Conservation (phyloP, 129 eudicot genomes). For the Heracleum sosnowskyi region DNA sequence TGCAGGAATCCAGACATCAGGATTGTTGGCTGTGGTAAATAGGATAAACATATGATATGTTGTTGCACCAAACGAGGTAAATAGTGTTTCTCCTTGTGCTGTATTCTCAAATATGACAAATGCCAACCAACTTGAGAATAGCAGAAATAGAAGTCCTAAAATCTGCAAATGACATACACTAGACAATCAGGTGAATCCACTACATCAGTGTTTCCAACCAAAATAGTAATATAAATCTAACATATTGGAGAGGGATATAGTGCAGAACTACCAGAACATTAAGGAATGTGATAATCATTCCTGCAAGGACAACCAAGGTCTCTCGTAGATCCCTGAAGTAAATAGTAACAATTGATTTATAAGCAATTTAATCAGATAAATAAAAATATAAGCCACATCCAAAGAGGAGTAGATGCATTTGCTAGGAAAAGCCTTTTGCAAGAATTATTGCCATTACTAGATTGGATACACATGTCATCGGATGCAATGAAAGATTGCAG, state of each 20-base stretch:
- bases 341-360: background rate
- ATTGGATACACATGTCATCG: no score
- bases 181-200: background rate
- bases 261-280: conserved; percentile 69
- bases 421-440: no score
- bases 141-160: conserved; percentile 62
- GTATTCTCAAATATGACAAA: conserved; percentile 95
- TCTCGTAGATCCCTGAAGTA: conserved; percentile 60
- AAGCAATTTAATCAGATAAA: no score
- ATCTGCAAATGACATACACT: conserved; percentile 39
- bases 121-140: conserved; percentile 95
- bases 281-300: conserved; percentile 75
- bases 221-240: no score
- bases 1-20: conserved; percentile 98
- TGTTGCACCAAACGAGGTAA: conserved; percentile 68
- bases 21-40: conserved; percentile 92
- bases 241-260: background rate
- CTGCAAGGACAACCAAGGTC: conserved; percentile 57
- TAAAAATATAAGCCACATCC: no score
- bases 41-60: conserved; percentile 83
- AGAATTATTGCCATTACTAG: no score
- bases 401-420: no score
- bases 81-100: conserved; percentile 59
- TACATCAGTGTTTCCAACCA: background rate
- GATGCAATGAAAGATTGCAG: no score